phyloP scores from a whole-genome alignment of 177 flowering plant species.

The Vitis hybrid region DNA sequence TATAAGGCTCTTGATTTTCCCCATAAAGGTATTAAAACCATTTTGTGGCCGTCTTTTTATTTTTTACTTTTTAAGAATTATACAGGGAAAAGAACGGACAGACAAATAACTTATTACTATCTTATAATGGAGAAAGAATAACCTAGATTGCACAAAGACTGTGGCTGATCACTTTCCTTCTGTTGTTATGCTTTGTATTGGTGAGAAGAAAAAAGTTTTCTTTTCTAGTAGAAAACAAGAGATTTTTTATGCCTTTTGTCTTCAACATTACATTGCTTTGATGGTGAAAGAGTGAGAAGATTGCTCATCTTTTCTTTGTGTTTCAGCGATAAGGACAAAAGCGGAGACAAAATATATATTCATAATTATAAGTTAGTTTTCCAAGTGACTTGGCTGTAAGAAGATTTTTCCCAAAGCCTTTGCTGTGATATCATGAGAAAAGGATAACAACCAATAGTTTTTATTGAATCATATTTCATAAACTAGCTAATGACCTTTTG shows the following conservation, averaged over 20 bases:
- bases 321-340: too few species aligned
- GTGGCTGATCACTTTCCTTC: neutral
- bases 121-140: neutral
- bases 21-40: neutral
- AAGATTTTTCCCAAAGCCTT: too few species aligned
- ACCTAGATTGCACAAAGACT: neutral
- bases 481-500: too few species aligned
- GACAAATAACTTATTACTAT: neutral
- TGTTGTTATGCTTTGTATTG: neutral
- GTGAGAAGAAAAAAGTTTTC: neutral
- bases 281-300: too few species aligned
- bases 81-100: neutral
- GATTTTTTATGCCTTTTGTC: neutral
- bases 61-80: neutral
- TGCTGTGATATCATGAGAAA: too few species aligned
- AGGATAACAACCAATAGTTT: too few species aligned
- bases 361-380: too few species aligned
- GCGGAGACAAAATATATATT: too few species aligned
- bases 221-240: neutral
- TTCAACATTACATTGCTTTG: neutral
- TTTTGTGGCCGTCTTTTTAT: neutral
- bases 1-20: neutral
- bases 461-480: too few species aligned
- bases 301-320: too few species aligned
- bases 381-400: too few species aligned